A percentile compares a stretch with the other conserved stretches of the same genome.
Evolutionary conservation across 352 stramenopile genomes (phyloP).

Genomic region (Pythium sp.): DNA sequence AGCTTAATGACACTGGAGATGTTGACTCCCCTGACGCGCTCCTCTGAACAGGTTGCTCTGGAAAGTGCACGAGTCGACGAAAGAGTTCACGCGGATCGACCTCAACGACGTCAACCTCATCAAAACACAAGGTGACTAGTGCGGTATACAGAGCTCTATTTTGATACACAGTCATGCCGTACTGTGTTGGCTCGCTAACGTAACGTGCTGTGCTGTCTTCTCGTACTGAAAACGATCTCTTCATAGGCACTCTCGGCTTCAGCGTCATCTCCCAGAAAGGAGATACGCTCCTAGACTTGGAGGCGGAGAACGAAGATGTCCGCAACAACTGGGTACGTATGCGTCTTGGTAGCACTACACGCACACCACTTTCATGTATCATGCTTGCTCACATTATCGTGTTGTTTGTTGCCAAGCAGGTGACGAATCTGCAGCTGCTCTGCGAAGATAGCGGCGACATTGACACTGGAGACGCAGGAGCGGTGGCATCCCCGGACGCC

Average conservation of each 20-base stretch:
- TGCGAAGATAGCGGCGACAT: slow-evolving; percentile 47
- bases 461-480: slow-evolving; percentile 24
- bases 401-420: slow-evolving; percentile 21
- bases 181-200: neutral
- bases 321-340: slow-evolving; percentile 60
- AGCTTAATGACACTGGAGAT: neutral
- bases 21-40: neutral
- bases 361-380: neutral
- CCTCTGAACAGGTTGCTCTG: slow-evolving; percentile 49
- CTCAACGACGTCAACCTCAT: slow-evolving; percentile 48
- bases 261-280: slow-evolving; percentile 58
- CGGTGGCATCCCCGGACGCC: neutral
- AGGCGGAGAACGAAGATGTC: slow-evolving; percentile 58
- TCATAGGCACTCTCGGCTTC: slow-evolving; percentile 39
- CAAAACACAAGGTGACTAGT: slow-evolving; percentile 40
- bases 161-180: too few species aligned
- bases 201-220: neutral
- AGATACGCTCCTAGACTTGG: slow-evolving; percentile 65
- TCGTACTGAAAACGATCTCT: neutral
- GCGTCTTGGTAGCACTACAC: too few species aligned
- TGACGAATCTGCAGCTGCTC: slow-evolving; percentile 71
- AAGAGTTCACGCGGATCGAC: slow-evolving; percentile 46
- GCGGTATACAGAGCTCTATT: too few species aligned
- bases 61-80: slow-evolving; percentile 57
- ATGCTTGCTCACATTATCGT: neutral